Conservation (phyloP, 1,284 basidiomycete species). For the Marasmius fiardii region DNA sequence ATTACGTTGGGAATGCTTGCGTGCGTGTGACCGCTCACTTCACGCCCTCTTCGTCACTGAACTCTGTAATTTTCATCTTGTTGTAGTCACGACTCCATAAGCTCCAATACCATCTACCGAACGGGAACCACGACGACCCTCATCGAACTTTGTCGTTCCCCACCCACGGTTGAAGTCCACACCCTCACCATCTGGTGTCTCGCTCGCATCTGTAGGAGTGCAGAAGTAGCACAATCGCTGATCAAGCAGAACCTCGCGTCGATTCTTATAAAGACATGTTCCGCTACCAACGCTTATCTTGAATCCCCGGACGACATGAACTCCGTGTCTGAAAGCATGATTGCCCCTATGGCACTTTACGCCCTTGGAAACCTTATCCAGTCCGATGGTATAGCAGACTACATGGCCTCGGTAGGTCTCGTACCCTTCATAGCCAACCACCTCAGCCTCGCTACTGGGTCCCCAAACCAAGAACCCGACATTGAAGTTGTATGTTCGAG, state of each 20-base stretch:
- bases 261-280: slow-evolving; percentile 17
- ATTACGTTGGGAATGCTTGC: slow-evolving; percentile 21
- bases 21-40: slow-evolving; percentile 13
- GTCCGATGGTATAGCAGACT: slow-evolving; percentile 21
- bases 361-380: slow-evolving; percentile 21
- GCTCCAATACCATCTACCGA: slow-evolving; percentile 11
- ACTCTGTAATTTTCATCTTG: neutral
- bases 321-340: no score
- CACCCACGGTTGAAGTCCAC: slow-evolving; percentile 18
- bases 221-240: slow-evolving; percentile 20
- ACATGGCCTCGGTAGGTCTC: slow-evolving; percentile 11
- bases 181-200: slow-evolving; percentile 23
- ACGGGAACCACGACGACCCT: slow-evolving; percentile 13
- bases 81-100: slow-evolving; percentile 22
- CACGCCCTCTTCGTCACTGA: neutral
- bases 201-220: slow-evolving; percentile 20
- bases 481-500: slow-evolving; percentile 15
- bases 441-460: slow-evolving; percentile 4
- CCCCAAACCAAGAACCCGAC: neutral
- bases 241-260: slow-evolving; percentile 21
- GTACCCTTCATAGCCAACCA: slow-evolving; percentile 4
- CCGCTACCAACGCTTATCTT: slow-evolving; percentile 13
- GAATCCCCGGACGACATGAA: slow-evolving; percentile 1
- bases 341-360: slow-evolving; percentile 17
- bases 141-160: slow-evolving; percentile 20